Conservation (phyloP, 208 protist species). For the Trypanosoma cruzi region DNA sequence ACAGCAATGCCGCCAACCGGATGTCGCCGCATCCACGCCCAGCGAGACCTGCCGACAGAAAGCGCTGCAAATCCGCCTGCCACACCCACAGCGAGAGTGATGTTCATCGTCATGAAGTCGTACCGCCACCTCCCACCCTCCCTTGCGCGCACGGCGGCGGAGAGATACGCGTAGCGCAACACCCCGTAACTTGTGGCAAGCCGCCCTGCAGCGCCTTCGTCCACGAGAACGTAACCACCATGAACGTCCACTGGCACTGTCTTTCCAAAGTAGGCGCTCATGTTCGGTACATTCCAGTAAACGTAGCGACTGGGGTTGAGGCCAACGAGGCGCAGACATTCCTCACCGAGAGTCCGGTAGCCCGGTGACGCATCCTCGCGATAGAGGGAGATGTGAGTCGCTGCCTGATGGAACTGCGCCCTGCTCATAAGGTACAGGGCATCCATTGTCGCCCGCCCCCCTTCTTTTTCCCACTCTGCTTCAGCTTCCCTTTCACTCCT, state of each 20-base stretch:
- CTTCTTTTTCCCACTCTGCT: neutral
- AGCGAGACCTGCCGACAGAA: conserved; percentile 43
- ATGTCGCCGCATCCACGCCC: conserved; percentile 66
- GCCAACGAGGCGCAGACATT: conserved; percentile 38
- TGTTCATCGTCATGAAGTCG: conserved; percentile 85
- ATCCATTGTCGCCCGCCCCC: conserved; percentile 44
- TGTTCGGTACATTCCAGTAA: conserved; percentile 77
- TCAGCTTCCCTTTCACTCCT: neutral
- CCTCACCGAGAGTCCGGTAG: conserved; percentile 49
- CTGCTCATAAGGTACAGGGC: conserved; percentile 67
- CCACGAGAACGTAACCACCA: conserved; percentile 71
- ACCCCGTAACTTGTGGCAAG: conserved; percentile 65
- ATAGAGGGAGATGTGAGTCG: conserved; percentile 78
- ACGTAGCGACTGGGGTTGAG: conserved; percentile 49
- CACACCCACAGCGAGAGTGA: conserved; percentile 53
- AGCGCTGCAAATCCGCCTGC: conserved; percentile 44
- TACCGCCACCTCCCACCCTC: conserved; percentile 80
- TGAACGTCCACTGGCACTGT: conserved; percentile 76
- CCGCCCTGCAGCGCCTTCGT: conserved; percentile 59
- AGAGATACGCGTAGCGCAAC: conserved; percentile 70
- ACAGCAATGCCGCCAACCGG: conserved; percentile 53
- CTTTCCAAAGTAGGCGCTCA: conserved; percentile 69
- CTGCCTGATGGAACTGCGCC: conserved; percentile 83
- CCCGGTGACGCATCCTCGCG: conserved; percentile 67
- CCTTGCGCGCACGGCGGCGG: conserved; percentile 60